Percentiles rank a stretch among this genome's conserved stretches.
These are phyloP conservation scores for Aspergillus ibericus DNA, from an alignment of 2,329 filamentous ascomycete genomes.

Conservation along the genomic window DNA sequence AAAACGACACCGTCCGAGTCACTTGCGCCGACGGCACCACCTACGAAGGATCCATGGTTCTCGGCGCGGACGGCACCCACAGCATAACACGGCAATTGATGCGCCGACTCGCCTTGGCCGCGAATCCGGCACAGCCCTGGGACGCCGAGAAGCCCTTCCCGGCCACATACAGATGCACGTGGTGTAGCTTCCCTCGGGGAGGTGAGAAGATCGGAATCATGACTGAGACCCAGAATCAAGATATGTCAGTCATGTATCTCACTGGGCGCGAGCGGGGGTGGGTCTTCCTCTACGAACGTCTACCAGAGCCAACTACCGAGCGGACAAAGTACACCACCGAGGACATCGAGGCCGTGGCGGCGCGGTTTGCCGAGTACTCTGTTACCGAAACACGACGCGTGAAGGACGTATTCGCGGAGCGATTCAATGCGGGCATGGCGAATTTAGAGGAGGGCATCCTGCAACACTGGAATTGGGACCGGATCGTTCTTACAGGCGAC, in stretches of 20 bases:
- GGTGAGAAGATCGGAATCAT: neutral
- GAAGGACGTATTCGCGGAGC: conserved; percentile 28
- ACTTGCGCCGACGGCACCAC: conserved; percentile 5
- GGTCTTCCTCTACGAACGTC: conserved; percentile 37
- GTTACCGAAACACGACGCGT: conserved; percentile 28
- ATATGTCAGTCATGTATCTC: conserved; percentile 31
- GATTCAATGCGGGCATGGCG: conserved; percentile 28
- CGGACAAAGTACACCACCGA: conserved; percentile 25
- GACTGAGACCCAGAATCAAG: conserved; percentile 11
- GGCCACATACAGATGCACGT: conserved; percentile 2
- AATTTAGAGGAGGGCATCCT: conserved; percentile 43
- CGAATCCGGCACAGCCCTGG: neutral
- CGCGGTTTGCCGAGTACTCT: conserved; percentile 27
- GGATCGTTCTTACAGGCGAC: conserved; percentile 41
- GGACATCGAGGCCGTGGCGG: conserved; percentile 29
- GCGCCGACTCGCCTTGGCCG: neutral
- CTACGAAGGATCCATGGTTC: conserved; percentile 7
- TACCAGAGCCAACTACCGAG: conserved; percentile 26
- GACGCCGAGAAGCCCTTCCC: neutral
- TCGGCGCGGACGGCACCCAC: conserved; percentile 17
- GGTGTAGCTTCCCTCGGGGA: conserved; percentile 3
- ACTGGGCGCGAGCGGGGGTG: conserved; percentile 30
- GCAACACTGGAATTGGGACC: conserved; percentile 36
- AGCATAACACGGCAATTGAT: conserved; percentile 8
- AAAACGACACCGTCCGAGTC: too few species aligned